Conservation (phyloP, 768 basidiomycete genomes). For the Termitomyces bulborhizus region DNA sequence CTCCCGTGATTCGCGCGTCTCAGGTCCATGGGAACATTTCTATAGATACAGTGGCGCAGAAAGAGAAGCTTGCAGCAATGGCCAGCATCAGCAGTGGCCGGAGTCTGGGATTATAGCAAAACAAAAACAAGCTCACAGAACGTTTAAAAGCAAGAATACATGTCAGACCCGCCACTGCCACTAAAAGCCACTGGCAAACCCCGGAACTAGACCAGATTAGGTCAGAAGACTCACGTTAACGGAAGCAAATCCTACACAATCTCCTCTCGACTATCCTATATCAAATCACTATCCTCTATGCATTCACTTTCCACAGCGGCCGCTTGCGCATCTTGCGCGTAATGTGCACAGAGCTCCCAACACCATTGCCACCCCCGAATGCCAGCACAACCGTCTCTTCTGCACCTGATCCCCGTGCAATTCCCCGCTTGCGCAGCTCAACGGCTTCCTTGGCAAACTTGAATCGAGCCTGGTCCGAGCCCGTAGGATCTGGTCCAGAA, state of each 20-base stretch:
- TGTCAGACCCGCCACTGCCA: slow-evolving; percentile 36
- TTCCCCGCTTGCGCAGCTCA: slow-evolving; percentile 74
- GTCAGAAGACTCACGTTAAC: slow-evolving; percentile 23
- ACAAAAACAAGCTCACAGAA: slow-evolving; percentile 3
- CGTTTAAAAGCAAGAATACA: slow-evolving; percentile 20
- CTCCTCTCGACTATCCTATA: slow-evolving; percentile 2
- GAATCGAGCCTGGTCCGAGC: slow-evolving; percentile 82
- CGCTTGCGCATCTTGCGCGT: slow-evolving; percentile 83
- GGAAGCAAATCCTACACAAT: slow-evolving; percentile 11
- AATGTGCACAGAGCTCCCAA: slow-evolving; percentile 75
- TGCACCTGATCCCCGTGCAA: slow-evolving; percentile 60
- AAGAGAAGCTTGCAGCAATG: slow-evolving; percentile 27
- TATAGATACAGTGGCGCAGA: slow-evolving; percentile 42
- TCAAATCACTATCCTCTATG: slow-evolving; percentile 34
- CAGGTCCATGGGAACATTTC: slow-evolving; percentile 44
- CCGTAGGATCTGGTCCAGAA: slow-evolving; percentile 32
- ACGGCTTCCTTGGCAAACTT: slow-evolving; percentile 90
- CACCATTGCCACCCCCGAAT: slow-evolving; percentile 67
- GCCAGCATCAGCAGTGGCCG: background rate
- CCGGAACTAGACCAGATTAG: slow-evolving; percentile 24
- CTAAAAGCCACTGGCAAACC: slow-evolving; percentile 28
- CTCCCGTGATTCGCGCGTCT: slow-evolving; percentile 47
- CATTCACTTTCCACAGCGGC: slow-evolving; percentile 77
- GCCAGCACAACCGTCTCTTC: slow-evolving; percentile 92
- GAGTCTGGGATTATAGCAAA: slow-evolving; percentile 6